Base-by-base conservation (phyloP, 139 green algal species). In the Coccomyxa sp. region DNA sequence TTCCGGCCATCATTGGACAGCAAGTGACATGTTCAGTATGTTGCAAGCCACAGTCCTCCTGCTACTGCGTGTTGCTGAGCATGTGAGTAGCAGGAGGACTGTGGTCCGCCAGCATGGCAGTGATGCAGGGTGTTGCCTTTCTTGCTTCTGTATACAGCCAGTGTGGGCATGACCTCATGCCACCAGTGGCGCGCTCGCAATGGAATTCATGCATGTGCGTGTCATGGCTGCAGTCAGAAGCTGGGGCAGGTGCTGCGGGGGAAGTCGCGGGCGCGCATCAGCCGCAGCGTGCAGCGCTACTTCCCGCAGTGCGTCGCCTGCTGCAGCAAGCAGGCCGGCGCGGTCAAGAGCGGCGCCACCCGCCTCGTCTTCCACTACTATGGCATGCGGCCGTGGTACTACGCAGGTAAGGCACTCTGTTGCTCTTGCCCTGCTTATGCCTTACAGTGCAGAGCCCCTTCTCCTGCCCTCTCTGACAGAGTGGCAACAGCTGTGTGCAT, bases 261-360 rank as follows among this genome's bases (percentile, higher is more conserved):
- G 41, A 35, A 77, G 33, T 68, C 77, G 24, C 72, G 31, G 6
- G 41, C 36, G 34, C 39, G 39, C 34, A 4, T 70, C 18, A 24
- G 29, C 8, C 3, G 29, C 29, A 39, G 16, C 24, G 12, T 55
- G 68, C 79, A 90, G 81, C 77, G 82, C 39, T 91, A 84, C 81
- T 90, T 82, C 78, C 80, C 85, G 36, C 88, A 95, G 85, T 95
- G 91, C 78, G 10, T 68, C 31, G 54, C 54, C 37, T 95, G 91
- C 86, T 87, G 36, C 18, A 58, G 84, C 27, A 88, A 85, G 82
- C 91, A 95, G 82, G 74, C 89, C 5, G 39, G 41, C 1, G 87
- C 88, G 10, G 75, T 93, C 35, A 82, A 85, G 27, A 84, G 80
- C 37, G 68, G 73, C 79, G 82, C 77, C 77, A 70, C 58, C 38